Evolutionary conservation across 805 yeast species (phyloP), one percentile per base, ranked within the genome.

Genomic region (Saccharomyces kudriavzevii): DNA sequence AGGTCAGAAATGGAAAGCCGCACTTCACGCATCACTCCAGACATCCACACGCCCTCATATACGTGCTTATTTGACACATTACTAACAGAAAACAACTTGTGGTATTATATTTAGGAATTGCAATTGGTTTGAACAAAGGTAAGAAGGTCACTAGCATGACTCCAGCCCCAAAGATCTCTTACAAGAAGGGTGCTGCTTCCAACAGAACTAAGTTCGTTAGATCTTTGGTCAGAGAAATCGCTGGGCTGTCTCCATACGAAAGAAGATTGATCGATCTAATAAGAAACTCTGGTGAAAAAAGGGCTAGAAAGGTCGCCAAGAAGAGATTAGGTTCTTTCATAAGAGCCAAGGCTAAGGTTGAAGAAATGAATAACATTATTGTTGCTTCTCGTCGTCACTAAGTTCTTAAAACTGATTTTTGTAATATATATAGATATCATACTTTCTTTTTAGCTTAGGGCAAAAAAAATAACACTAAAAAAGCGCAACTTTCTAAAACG

Each of bases 261-360:
- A 91, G 97, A 85, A 91, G 99, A 83, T 85, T 94, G 77, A 87
- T 95, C 74, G 99, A 94, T 83, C 85, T 94, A 81, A 84, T 94
- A 87, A 94, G 99, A 86, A 94, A 95, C 83, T 91, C 97, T 77
- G 96, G 97, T 85, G 99, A 94, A 82, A 94, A 94, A 95, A 94
- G 98, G 84, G 99, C 99, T 69, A 89, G 94, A 89, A 94, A 94
- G 90, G 90, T 94, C 75, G 97, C 98, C 68, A 94, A 94, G 94
- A 94, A 89, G 96, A 92, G 94, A 89, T 89, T 94, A 75, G 99
- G 99, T 82, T 89, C 99, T 72, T 96, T 92, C 87, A 85, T 84
- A 83, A 95, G 99, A 85, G 97, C 98, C 73, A 89, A 89, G 88
- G 94, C 89, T 77, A 94, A 94, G 91, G 96, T 94, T 77, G 99